Conservation (phyloP, 495 filamentous ascomycete species). For the Aspergillus nanangensis region DNA sequence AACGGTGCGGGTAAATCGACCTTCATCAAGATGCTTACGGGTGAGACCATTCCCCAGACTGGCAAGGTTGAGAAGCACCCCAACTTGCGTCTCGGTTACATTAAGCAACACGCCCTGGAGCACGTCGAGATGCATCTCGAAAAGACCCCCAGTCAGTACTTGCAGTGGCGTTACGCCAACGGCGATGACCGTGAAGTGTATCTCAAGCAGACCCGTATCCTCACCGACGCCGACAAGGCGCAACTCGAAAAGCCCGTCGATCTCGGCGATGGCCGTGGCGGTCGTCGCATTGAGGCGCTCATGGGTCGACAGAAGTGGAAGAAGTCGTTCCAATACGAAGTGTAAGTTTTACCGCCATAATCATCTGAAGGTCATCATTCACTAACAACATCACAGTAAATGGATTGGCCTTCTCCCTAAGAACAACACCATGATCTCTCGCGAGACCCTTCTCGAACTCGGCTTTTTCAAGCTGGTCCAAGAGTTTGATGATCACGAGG, state of each 20-base stretch:
- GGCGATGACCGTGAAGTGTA: slow-evolving; percentile 96
- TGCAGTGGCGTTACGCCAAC: slow-evolving; percentile 97
- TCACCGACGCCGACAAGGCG: slow-evolving; percentile 76
- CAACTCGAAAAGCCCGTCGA: slow-evolving; percentile 90
- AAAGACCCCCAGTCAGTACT: slow-evolving; percentile 97
- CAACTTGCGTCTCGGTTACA: slow-evolving; percentile 97
- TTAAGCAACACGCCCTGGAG: slow-evolving; percentile 98
- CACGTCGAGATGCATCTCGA: slow-evolving; percentile 99
- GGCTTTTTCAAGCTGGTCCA: slow-evolving; percentile 93
- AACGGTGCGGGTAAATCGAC: slow-evolving; percentile 99
- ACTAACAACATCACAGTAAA: slow-evolving; percentile 48
- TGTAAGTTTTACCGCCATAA: slow-evolving; percentile 45
- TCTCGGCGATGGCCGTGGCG: slow-evolving; percentile 73
- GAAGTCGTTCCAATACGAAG: slow-evolving; percentile 98
- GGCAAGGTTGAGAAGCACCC: slow-evolving; percentile 98
- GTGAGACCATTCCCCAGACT: slow-evolving; percentile 79
- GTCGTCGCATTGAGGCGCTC: slow-evolving; percentile 75
- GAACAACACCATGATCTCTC: slow-evolving; percentile 85
- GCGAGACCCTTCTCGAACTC: slow-evolving; percentile 79
- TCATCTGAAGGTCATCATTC: background rate
- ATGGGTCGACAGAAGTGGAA: slow-evolving; percentile 98
- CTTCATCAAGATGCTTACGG: slow-evolving; percentile 96
- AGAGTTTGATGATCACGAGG: slow-evolving; percentile 98
- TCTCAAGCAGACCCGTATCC: slow-evolving; percentile 92
- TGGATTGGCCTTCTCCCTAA: slow-evolving; percentile 87